Base-by-base conservation (phyloP, 2,329 filamentous ascomycete genomes). In the Fusarium gaditjirri region DNA sequence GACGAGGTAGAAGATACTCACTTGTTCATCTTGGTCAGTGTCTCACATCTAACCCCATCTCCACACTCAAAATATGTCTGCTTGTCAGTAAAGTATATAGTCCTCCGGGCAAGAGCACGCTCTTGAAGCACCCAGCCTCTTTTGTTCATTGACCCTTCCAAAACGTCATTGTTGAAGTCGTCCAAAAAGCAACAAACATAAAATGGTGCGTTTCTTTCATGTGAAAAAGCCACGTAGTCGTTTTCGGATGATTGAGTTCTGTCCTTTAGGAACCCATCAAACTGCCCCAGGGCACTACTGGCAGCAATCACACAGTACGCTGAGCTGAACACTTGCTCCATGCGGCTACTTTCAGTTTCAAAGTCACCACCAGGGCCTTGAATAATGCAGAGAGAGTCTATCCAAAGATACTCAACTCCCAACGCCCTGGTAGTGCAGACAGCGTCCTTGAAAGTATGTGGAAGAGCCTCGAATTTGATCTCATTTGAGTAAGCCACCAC, bases 281-380 rank as follows among this genome's bases (percentile, higher is more conserved):
- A 39, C 19, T 52, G 47, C 10, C 36, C 42, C 12, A 10, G 27
- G 8, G 57, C 49, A 23, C 57, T 44, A 17, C 56, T 55, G 4
- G 57, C 49, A 8, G 49, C 49, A 8, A 61, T 43, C 8, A 50
- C 43, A 12, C 57, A 86, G 39, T 63, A 65, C 14, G 68, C 59
- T 11, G 55, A 61, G 31, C 66, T 70, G 19, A 65, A 65, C 13
- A 65, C 61, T 6, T 65, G 25, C 8, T 65, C 61, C 69, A 72
- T 72, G 23, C 23, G 42, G 9, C 42, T 36, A 19, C 52, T 49
- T n/a, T 72, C 69, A 4, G 21, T 52, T 29, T 64, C 33, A n/a
- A 61, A 72, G 47, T 70, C 69, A 2, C 60, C 53, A 7, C n/a
- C 43, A 17, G 54, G 38, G 7, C 60, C 69, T 27, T 71, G 69